A percentile compares a stretch with the other conserved stretches of the same genome.
phyloP scores from a whole-genome alignment of 169 alveolate genomes.

The Eimeria necatrix region DNA sequence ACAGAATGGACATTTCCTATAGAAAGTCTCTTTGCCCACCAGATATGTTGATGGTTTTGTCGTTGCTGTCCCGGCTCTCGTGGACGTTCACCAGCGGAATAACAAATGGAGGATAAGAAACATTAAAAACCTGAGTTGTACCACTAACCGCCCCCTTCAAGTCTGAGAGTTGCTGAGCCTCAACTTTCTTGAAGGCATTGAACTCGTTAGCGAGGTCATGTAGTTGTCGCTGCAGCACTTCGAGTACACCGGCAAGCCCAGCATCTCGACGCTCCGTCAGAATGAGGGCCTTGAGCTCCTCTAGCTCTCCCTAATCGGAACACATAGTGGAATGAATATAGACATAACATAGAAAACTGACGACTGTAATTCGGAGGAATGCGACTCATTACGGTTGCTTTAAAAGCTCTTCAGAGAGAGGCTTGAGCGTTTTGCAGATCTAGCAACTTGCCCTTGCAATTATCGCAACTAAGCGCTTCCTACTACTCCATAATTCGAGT shows the following conservation, averaged over 20 bases:
- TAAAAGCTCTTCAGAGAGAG: too few species aligned
- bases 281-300: neutral
- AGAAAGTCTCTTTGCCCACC: neutral
- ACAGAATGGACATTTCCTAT: neutral
- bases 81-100: conserved; percentile 63
- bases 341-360: too few species aligned
- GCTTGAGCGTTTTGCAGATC: too few species aligned
- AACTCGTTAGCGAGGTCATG: conserved; percentile 27
- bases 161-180: conserved; percentile 47
- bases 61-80: conserved; percentile 52
- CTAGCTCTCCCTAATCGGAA: conserved; percentile 37
- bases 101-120: conserved; percentile 58
- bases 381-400: too few species aligned
- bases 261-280: conserved; percentile 17
- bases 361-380: too few species aligned
- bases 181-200: conserved; percentile 50
- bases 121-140: conserved; percentile 53
- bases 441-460: too few species aligned
- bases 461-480: too few species aligned
- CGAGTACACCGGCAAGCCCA: conserved; percentile 44
- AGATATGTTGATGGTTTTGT: conserved; percentile 62
- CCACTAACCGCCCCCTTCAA: conserved; percentile 55
- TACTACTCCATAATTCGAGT: too few species aligned
- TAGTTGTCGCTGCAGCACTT: conserved; percentile 48
- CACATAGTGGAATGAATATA: neutral